phyloP scores from a whole-genome alignment of 2,329 filamentous ascomycete genomes.

The Fusarium sterilihyphosum region DNA sequence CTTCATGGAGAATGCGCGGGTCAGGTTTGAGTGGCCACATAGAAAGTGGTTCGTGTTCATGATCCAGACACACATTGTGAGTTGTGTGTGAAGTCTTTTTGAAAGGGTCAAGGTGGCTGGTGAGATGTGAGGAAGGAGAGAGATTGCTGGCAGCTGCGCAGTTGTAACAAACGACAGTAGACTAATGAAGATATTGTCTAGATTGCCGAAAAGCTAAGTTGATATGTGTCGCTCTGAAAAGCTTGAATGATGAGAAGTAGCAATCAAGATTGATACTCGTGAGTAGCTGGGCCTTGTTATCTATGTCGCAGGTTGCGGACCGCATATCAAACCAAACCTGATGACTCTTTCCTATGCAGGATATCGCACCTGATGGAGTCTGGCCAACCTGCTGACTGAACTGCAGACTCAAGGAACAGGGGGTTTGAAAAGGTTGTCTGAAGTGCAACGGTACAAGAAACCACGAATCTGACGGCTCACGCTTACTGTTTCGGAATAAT shows the following conservation, averaged over 20 bases:
- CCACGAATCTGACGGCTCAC: no score
- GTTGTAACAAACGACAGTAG: no score
- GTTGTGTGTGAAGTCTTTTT: fast-evolving
- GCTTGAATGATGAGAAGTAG: background rate
- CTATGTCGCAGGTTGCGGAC: background rate
- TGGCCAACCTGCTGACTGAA: background rate
- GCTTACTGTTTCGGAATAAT: background rate
- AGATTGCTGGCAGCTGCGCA: no score
- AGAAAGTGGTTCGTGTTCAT: background rate
- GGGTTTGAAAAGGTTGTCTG: background rate
- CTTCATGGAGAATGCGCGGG: background rate
- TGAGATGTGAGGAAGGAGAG: background rate
- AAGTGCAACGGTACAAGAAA: background rate
- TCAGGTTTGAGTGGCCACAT: background rate
- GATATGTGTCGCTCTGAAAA: no score
- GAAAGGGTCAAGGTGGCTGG: fast-evolving
- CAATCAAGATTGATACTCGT: fast-evolving
- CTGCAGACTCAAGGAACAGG: background rate
- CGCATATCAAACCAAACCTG: fast-evolving
- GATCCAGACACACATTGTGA: background rate
- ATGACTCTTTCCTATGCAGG: background rate
- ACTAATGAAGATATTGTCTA: no score
- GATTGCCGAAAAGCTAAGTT: no score
- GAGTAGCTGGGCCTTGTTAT: background rate
- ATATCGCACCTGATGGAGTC: background rate